These are phyloP conservation scores for Keithomyces neogunnii DNA, from an alignment of 2,329 filamentous ascomycete species.

Conservation along the genomic window DNA sequence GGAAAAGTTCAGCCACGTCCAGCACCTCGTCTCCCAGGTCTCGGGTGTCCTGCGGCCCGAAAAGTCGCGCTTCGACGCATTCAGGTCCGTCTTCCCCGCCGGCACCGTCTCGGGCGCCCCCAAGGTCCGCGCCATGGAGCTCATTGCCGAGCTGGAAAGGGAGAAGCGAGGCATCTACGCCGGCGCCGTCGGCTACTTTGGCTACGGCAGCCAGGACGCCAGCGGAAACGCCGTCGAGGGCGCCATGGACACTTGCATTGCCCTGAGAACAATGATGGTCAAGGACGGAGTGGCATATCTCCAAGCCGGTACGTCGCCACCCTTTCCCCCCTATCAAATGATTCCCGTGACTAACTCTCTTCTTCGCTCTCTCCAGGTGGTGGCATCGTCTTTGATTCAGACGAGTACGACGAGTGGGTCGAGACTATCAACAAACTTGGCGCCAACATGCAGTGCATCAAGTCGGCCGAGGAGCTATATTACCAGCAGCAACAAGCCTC, in stretches of 20 bases:
- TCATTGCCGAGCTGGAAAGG: conserved; percentile 87
- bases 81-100: conserved; percentile 92
- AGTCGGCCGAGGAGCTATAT: conserved; percentile 66
- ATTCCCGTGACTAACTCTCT: background rate
- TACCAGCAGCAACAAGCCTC: conserved; percentile 23
- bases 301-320: conserved; percentile 53
- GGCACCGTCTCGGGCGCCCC: conserved; percentile 93
- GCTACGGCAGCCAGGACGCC: conserved; percentile 64
- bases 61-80: conserved; percentile 89
- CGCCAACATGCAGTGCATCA: conserved; percentile 83
- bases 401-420: conserved; percentile 88
- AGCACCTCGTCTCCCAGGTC: conserved; percentile 94
- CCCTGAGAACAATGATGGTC: conserved; percentile 84
- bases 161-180: conserved; percentile 96
- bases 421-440: conserved; percentile 91
- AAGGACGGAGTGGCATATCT: conserved; percentile 89
- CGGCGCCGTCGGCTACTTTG: conserved; percentile 94
- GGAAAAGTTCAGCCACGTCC: conserved; percentile 91
- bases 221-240: conserved; percentile 61
- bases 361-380: conserved; percentile 42
- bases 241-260: conserved; percentile 81
- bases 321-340: background rate
- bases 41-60: conserved; percentile 77
- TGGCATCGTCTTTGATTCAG: conserved; percentile 90
- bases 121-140: conserved; percentile 93